Percentiles rank a stretch among this genome's conserved stretches.
These are phyloP conservation scores for Rhizophora mangle DNA, from an alignment of 345 rosid species.

Conservation along the genomic window DNA sequence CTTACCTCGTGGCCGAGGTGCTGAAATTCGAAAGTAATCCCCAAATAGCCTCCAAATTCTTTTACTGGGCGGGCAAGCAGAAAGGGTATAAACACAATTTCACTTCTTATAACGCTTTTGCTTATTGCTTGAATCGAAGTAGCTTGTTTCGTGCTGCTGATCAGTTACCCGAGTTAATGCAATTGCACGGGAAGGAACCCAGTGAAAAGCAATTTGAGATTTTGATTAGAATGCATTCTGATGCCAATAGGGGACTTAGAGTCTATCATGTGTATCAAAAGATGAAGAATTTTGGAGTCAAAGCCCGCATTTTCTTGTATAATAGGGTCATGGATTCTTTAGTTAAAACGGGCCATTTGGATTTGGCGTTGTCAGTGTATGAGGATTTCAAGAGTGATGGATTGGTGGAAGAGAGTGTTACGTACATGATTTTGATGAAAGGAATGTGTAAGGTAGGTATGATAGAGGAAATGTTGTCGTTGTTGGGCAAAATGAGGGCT, in stretches of 20 bases:
- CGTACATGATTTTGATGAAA: slow-evolving; percentile 73
- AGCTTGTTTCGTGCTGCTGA: slow-evolving; percentile 74
- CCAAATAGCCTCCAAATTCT: slow-evolving; percentile 68
- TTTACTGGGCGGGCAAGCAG: slow-evolving; percentile 92
- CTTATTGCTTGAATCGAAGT: slow-evolving; percentile 72
- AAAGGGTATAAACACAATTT: slow-evolving; percentile 73
- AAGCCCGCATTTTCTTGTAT: slow-evolving; percentile 68
- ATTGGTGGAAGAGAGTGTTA: slow-evolving; percentile 69
- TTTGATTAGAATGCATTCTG: slow-evolving; percentile 88
- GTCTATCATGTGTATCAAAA: slow-evolving; percentile 78
- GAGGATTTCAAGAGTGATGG: slow-evolving; percentile 66
- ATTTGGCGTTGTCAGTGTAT: slow-evolving; percentile 75
- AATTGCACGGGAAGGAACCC: slow-evolving; percentile 72
- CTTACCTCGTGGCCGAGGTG: slow-evolving; percentile 74
- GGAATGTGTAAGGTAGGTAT: slow-evolving; percentile 73
- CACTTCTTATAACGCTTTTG: slow-evolving; percentile 82
- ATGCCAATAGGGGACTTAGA: slow-evolving; percentile 73
- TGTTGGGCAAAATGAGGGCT: slow-evolving; percentile 65
- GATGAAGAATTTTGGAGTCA: slow-evolving; percentile 77
- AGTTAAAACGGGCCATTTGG: slow-evolving; percentile 57
- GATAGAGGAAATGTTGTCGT: slow-evolving; percentile 52
- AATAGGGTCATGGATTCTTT: slow-evolving; percentile 77
- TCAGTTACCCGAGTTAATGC: slow-evolving; percentile 83
- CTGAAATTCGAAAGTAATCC: slow-evolving; percentile 57
- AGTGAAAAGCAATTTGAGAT: slow-evolving; percentile 88